Percentiles rank a stretch among this genome's conserved stretches.
Evolutionary conservation across 2,329 filamentous ascomycete genomes (phyloP).

Genomic region (Microcyclosporella mali): DNA sequence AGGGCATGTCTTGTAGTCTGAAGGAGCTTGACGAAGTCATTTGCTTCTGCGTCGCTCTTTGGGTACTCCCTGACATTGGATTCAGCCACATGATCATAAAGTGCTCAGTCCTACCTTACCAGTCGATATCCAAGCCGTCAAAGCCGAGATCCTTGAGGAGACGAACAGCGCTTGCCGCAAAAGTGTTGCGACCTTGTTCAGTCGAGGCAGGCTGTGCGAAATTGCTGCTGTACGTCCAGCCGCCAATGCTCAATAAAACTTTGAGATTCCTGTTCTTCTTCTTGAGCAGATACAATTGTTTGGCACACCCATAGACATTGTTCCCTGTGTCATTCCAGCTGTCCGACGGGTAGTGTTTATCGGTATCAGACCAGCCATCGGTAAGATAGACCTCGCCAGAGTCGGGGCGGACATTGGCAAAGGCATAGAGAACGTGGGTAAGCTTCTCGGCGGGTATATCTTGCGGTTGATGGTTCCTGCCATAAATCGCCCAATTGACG

Average conservation of each 20-base stretch:
- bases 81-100: no score
- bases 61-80: slow-evolving; percentile 36
- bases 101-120: slow-evolving; percentile 19
- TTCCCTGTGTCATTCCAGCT: slow-evolving; percentile 59
- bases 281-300: slow-evolving; percentile 71
- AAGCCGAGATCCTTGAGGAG: slow-evolving; percentile 77
- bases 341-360: slow-evolving; percentile 65
- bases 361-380: slow-evolving; percentile 61
- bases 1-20: slow-evolving; percentile 34
- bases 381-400: slow-evolving; percentile 71
- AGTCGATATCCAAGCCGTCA: slow-evolving; percentile 44
- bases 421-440: slow-evolving; percentile 85
- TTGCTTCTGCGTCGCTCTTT: slow-evolving; percentile 34
- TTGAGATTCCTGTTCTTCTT: slow-evolving; percentile 71
- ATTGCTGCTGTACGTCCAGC: slow-evolving; percentile 73
- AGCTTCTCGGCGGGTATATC: slow-evolving; percentile 73
- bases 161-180: slow-evolving; percentile 65
- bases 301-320: slow-evolving; percentile 71
- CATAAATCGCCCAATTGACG: slow-evolving; percentile 34
- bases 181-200: slow-evolving; percentile 54
- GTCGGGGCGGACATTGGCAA: slow-evolving; percentile 76
- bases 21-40: slow-evolving; percentile 37
- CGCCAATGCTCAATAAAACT: slow-evolving; percentile 74
- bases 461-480: slow-evolving; percentile 69
- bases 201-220: slow-evolving; percentile 65